Evolutionary conservation across 2,329 filamentous ascomycete species (phyloP).

Genomic region (Claviceps paspali): DNA sequence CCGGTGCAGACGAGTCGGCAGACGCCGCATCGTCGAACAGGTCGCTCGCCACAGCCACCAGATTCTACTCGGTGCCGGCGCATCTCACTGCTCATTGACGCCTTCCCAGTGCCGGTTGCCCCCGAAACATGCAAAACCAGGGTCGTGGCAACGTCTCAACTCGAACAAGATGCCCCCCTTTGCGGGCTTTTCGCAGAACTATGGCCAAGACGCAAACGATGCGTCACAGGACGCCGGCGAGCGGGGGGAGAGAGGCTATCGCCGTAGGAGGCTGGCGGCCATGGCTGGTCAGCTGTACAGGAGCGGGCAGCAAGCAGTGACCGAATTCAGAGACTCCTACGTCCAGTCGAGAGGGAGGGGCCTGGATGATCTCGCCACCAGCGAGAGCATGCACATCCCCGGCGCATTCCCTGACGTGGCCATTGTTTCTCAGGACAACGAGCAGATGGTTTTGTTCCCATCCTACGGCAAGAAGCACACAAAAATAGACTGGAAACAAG

Average conservation of each 20-base stretch:
- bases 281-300: constrained; percentile 43
- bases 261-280: constrained; percentile 61
- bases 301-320: constrained; percentile 40
- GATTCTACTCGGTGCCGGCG: constrained; percentile 25
- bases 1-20: constrained; percentile 38
- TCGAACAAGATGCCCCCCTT: constrained; percentile 15
- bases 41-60: constrained; percentile 26
- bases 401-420: constrained; percentile 72
- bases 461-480: constrained; percentile 73
- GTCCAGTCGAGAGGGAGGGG: constrained; percentile 31
- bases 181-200: constrained; percentile 12
- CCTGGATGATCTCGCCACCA: constrained; percentile 14
- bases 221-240: constrained; percentile 11
- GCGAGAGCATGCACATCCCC: constrained; percentile 36
- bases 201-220: constrained; percentile 15
- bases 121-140: constrained; percentile 18
- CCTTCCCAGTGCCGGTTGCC: constrained; percentile 5
- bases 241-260: constrained; percentile 47
- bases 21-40: constrained; percentile 30
- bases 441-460: constrained; percentile 90
- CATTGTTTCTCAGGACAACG: constrained; percentile 64
- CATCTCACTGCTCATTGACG: neutral
- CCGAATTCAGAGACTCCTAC: constrained; percentile 43
- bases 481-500: constrained; percentile 26
- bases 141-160: constrained; percentile 14